Conservation (phyloP, 1,284 basidiomycete genomes). For the Cryptococcus sp. region DNA sequence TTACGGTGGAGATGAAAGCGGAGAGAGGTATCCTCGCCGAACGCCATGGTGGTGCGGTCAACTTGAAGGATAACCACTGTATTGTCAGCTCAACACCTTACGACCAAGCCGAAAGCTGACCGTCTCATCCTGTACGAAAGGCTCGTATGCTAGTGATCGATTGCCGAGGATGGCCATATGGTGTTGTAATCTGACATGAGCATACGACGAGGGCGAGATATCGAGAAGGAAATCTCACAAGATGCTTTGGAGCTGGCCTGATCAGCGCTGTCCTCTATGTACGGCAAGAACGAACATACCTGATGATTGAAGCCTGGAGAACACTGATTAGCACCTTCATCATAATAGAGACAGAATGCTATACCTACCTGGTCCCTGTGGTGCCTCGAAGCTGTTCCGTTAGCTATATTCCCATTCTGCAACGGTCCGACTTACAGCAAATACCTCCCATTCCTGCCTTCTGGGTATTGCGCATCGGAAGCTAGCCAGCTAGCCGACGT, state of each 20-base stretch:
- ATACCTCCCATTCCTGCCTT: constrained; percentile 30
- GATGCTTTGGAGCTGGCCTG: constrained; percentile 22
- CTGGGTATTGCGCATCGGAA: constrained; percentile 14
- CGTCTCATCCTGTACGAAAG: constrained; percentile 34
- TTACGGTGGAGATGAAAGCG: constrained; percentile 33
- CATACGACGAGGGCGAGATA: not conserved
- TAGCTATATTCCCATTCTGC: not conserved
- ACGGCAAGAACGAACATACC: constrained; percentile 9
- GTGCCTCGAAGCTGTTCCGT: constrained; percentile 36
- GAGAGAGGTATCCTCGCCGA: constrained; percentile 38
- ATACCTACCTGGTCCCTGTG: constrained; percentile 29
- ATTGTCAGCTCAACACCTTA: constrained; percentile 2
- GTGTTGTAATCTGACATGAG: constrained; percentile 32
- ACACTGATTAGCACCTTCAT: not conserved
- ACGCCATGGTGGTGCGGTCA: constrained; percentile 24
- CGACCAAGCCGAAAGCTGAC: constrained; percentile 15
- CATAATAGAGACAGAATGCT: not conserved
- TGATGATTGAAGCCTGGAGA: constrained; percentile 29
- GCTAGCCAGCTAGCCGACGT: constrained; percentile 19
- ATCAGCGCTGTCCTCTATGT: not conserved
- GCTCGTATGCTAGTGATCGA: constrained; percentile 39
- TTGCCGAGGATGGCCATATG: constrained; percentile 39
- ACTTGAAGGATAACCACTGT: constrained; percentile 18
- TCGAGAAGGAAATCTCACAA: constrained; percentile 11
- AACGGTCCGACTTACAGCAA: constrained; percentile 28